Evolutionary conservation across 176 grass and related monocot genomes (phyloP).

Genomic region (Calamus simplicifolius): DNA sequence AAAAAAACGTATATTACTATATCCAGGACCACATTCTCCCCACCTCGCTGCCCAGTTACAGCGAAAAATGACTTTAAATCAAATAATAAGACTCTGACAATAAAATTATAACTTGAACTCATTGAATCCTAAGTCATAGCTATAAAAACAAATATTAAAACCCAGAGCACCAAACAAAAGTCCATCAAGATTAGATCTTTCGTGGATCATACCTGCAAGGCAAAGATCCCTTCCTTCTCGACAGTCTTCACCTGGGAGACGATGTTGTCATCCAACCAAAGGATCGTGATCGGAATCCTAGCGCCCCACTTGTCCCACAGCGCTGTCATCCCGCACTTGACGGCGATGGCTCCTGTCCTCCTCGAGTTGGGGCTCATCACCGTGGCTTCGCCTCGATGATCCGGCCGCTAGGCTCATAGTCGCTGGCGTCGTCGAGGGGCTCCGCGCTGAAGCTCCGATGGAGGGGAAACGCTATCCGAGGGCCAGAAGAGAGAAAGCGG

Average conservation of each 20-base stretch:
- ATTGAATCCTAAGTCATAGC: too few relatives aligned
- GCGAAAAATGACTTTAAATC: too few relatives aligned
- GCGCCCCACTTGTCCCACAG: conserved; percentile 98
- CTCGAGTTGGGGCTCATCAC: conserved; percentile 52
- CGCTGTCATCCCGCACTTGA: conserved; percentile 96
- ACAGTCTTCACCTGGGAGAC: conserved; percentile 94
- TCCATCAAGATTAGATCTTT: too few relatives aligned
- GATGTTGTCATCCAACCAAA: conserved; percentile 92
- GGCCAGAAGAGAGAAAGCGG: conserved; percentile 22
- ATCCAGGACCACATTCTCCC: too few relatives aligned
- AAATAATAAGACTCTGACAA: too few relatives aligned
- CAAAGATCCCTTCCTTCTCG: conserved; percentile 76
- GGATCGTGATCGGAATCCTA: conserved; percentile 75
- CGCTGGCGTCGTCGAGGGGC: conserved; percentile 35
- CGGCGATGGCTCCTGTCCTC: conserved; percentile 72
- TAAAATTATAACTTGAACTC: too few relatives aligned
- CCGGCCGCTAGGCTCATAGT: conserved; percentile 10
- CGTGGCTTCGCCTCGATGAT: conserved; percentile 51
- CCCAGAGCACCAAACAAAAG: not conserved
- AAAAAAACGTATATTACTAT: not conserved
- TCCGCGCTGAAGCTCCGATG: conserved; percentile 45
- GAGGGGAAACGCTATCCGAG: not conserved
- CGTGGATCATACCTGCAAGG: conserved; percentile 56
- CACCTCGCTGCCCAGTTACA: too few relatives aligned
- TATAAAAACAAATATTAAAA: too few relatives aligned